Percentiles rank a stretch among this genome's conserved stretches.
Conservation (phyloP, 257 asterid species). For the Solanum stenotomum region DNA sequence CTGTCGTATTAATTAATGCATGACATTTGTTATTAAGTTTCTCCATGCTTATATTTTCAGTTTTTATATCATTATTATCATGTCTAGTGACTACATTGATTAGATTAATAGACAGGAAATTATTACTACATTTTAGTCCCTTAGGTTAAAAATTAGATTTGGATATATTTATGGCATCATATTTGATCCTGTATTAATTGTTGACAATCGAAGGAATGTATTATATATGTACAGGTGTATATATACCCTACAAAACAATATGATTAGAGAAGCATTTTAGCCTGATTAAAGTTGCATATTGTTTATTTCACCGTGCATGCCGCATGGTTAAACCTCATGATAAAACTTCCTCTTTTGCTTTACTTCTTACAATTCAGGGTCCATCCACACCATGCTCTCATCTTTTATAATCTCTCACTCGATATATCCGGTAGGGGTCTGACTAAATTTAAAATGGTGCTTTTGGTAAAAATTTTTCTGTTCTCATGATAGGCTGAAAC, state of each 20-base stretch:
- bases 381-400: not conserved
- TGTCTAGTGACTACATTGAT: not conserved
- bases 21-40: not conserved
- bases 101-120: not conserved
- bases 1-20: not conserved
- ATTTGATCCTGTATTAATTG: not conserved
- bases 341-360: not conserved
- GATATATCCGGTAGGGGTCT: not conserved
- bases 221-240: not conserved
- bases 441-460: fast-evolving
- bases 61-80: no score
- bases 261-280: not conserved
- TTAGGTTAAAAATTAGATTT: not conserved
- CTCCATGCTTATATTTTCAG: not conserved
- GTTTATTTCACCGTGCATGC: not conserved
- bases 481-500: not conserved
- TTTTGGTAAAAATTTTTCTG: not conserved
- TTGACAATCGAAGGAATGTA: not conserved
- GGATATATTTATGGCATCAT: not conserved
- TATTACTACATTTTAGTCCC: not conserved
- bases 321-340: not conserved
- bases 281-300: not conserved
- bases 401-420: not conserved
- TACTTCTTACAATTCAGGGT: not conserved
- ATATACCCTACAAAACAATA: not conserved